phyloP scores from a whole-genome alignment of 164 flowering plant species.

The Sedum album region DNA sequence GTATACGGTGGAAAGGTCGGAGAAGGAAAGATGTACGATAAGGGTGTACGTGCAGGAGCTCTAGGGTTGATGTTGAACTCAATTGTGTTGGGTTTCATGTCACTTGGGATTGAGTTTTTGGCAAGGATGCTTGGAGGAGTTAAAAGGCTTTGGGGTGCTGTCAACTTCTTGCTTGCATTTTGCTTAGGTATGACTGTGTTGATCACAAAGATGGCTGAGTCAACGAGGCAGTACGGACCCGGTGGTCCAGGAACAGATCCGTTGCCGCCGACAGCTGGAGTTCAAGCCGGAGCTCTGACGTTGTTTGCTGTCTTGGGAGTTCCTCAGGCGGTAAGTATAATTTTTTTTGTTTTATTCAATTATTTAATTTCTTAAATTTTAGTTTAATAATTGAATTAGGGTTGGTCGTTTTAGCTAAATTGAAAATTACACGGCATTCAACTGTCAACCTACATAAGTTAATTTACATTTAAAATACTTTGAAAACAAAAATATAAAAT shows the following conservation, averaged over 20 bases:
- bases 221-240: slow-evolving; percentile 8
- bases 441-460: too few relatives aligned
- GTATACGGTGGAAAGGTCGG: slow-evolving; percentile 54
- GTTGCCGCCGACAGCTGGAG: slow-evolving; percentile 13
- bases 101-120: slow-evolving; percentile 31
- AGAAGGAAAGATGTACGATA: slow-evolving; percentile 25
- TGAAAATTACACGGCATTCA: too few relatives aligned
- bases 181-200: slow-evolving; percentile 23
- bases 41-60: slow-evolving; percentile 58
- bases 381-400: neutral
- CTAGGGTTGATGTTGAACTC: slow-evolving; percentile 65
- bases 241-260: slow-evolving; percentile 5
- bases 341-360: neutral
- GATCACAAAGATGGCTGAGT: slow-evolving; percentile 35
- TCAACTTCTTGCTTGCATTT: slow-evolving; percentile 40
- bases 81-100: slow-evolving; percentile 43
- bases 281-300: slow-evolving; percentile 39
- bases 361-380: neutral
- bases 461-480: neutral
- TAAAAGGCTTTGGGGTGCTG: slow-evolving; percentile 48
- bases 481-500: too few relatives aligned
- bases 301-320: slow-evolving; percentile 46
- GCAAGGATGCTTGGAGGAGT: slow-evolving; percentile 35
- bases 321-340: slow-evolving; percentile 43
- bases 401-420: neutral